Evolutionary conservation across 208 protist species (phyloP), one percentile per base, ranked within the genome.

Genomic region (Jaenimonas drosophilae): DNA sequence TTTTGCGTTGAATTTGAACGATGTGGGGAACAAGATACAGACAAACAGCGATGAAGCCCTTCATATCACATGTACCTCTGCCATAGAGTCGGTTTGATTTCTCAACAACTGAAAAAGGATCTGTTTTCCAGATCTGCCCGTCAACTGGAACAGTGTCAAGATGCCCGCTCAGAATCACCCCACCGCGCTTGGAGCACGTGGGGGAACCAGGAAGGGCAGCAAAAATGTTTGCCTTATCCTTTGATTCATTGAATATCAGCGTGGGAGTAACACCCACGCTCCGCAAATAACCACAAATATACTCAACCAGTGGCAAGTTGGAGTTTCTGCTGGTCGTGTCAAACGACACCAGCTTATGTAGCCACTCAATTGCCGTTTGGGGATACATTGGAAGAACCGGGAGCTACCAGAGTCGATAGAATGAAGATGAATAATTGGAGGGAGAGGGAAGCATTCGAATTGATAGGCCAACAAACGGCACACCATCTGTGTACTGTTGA

Each of bases 21-120:
- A 73, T 38, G 42, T 78, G 36, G 0, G 59, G 66, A 11, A 64
- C 64, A 12, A 75, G 58, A 0, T 58, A 70, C 64, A 80, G 76
- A 38, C 62, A 64, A 12, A 75, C 73, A 0, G 64, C 64, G 29
- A 76, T 64, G 38, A 77, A 76, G 9, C 62, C 64, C 51, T 76
- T 87, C 64, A 73, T 72, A 38, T 82, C 69, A 38, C 63, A 73
- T 20, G 71, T 74, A 37, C 72, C 64, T 20, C 72, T 51, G n/a
- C 65, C 63, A 47, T 68, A 81, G 25, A 68, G 29, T 38, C 21
- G 20, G 11, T 57, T 63, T 1, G 49, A 60, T n/a, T 60, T 60
- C 16, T 56, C 50, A 4, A 57, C 59, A 4, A 68, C 32, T 30
- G 53, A 53, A 20, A 75, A 73, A 7, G 70, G 60, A 30, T 76